phyloP scores from a whole-genome alignment of 495 filamentous ascomycete genomes.

The Penicillium argentinense region DNA sequence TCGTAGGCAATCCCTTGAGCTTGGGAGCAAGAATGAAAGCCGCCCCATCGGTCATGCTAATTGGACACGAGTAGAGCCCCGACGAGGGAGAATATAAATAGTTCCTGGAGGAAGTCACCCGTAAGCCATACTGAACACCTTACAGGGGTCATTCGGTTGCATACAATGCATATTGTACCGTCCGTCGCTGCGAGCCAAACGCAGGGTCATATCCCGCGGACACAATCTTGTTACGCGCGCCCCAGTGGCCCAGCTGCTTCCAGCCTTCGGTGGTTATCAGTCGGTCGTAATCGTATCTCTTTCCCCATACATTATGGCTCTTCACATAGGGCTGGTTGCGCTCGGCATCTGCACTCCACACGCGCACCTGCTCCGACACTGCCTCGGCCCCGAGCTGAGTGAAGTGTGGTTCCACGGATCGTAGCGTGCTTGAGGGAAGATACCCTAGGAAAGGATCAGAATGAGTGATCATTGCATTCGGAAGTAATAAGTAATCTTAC shows the following conservation, averaged over 20 bases:
- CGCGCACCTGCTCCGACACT: slow-evolving; percentile 29
- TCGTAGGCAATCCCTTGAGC: slow-evolving; percentile 29
- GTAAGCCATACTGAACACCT: no score
- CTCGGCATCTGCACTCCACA: slow-evolving; percentile 40
- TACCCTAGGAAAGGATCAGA: slow-evolving; percentile 26
- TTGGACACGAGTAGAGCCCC: slow-evolving; percentile 64
- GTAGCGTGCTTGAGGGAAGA: slow-evolving; percentile 20
- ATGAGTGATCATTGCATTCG: no score
- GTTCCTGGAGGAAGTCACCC: slow-evolving; percentile 56
- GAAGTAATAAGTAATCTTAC: no score
- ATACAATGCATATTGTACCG: slow-evolving; percentile 36
- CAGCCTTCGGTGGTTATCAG: slow-evolving; percentile 44
- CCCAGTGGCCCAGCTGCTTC: slow-evolving; percentile 40
- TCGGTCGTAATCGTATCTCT: slow-evolving; percentile 38
- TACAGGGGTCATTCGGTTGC: neutral
- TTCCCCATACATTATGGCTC: slow-evolving; percentile 39
- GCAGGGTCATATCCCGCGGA: slow-evolving; percentile 38
- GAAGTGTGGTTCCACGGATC: slow-evolving; percentile 22
- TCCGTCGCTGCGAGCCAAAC: slow-evolving; percentile 36
- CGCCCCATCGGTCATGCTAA: slow-evolving; percentile 71
- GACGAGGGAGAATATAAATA: slow-evolving; percentile 65
- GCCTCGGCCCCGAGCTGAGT: slow-evolving; percentile 33
- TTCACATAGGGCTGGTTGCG: slow-evolving; percentile 39
- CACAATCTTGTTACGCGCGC: slow-evolving; percentile 35
- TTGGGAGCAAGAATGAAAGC: slow-evolving; percentile 59